phyloP scores from a whole-genome alignment of 352 stramenopile genomes.

The Phytophthora capsici region DNA sequence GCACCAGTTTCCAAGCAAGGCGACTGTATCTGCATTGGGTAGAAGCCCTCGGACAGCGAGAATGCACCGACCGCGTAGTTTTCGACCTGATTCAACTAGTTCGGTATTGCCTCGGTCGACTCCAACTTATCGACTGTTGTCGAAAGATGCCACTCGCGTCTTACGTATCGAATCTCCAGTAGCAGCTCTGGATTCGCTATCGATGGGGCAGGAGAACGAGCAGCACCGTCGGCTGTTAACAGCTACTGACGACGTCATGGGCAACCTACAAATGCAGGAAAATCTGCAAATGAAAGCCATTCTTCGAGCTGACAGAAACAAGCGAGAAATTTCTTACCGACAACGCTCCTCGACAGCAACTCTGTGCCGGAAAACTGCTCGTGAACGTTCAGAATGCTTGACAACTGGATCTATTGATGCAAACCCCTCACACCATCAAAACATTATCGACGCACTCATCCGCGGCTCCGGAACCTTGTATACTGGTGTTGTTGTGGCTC shows the following conservation, averaged over 20 bases:
- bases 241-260: constrained; percentile 34
- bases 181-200: constrained; percentile 19
- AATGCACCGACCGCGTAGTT: constrained; percentile 17
- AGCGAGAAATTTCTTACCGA: constrained; percentile 24
- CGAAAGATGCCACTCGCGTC: constrained; percentile 57
- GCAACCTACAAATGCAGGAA: constrained; percentile 37
- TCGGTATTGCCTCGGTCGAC: constrained; percentile 11
- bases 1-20: constrained; percentile 44
- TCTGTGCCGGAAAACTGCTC: constrained; percentile 6
- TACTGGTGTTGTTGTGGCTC: constrained; percentile 31
- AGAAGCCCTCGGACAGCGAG: constrained; percentile 11
- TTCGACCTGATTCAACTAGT: constrained; percentile 1
- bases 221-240: constrained; percentile 21
- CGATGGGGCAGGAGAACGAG: constrained; percentile 14
- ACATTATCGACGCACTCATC: constrained; percentile 40
- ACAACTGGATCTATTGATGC: constrained; percentile 9
- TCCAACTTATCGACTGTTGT: constrained; percentile 56
- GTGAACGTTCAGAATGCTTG: constrained; percentile 10
- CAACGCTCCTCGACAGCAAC: constrained; percentile 10
- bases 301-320: constrained; percentile 29
- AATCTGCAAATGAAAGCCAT: constrained; percentile 37
- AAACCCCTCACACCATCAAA: constrained; percentile 20
- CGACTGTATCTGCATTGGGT: not conserved
- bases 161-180: constrained; percentile 54
- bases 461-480: constrained; percentile 37